Base-by-base conservation (phyloP, 1,284 basidiomycete species). In the Porodaedalea pini region DNA sequence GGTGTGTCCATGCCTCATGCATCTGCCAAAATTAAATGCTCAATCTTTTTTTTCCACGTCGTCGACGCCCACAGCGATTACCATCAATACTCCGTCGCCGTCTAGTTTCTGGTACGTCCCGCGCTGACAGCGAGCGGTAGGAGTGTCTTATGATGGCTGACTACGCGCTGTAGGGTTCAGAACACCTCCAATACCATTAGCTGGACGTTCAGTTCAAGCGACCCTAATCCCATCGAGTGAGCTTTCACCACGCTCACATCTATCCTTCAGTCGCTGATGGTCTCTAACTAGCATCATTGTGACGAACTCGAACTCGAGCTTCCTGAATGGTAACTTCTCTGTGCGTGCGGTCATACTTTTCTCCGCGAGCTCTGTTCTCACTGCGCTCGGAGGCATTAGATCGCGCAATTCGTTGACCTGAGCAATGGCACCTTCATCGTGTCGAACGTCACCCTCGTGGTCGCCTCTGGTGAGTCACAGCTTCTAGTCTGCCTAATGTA, bases 381-480 rank as follows among this genome's bases (percentile, higher is more conserved):
- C 51, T 32, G 15, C 17, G 7, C 19, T 39, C 58, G 39, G 51
- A 13, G 37, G n/a, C 29, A 53, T 36, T 59, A 64, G 63, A 73
- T 75, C 54, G 69, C 68, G 6, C 58, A 62, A 13, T 63, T 61
- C 56, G 70, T 75, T 32, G 67, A 73, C 56, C 57, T 71, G 17
- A 68, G 71, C 11, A 57, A 61, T 31, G 54, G 36, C 39, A 66
- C 65, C 2, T 67, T 69, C 60, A 68, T 65, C 11, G 66, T 70
- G 5, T 74, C 74, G 41, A 70, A 73, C 54, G 74, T 76, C 59
- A 75, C 74, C 7, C 65, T 76, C 41, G 62, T 54, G 7, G 59
- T 62, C 19, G 73, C 67, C 17, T 56, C 65, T 21, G 63, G 61
- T 63, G 29, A n/a, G 59, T 56, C 11, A n/a, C 23, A 23, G 15